Evolutionary conservation across 768 basidiomycete species (phyloP).

Genomic region (Agrocybe praecox): DNA sequence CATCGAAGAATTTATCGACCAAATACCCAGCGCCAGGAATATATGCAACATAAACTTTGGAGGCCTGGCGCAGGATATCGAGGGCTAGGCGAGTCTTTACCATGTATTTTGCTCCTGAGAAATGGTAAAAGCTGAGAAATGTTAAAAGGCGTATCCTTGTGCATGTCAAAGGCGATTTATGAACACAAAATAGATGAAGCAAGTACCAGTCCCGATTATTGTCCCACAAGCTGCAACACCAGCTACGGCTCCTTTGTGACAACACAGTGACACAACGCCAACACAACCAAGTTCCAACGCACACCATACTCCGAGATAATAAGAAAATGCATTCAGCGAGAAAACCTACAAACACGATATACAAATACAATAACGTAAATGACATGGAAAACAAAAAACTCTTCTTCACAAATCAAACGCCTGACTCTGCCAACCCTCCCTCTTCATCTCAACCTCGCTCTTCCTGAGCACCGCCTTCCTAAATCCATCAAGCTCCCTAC

Average conservation of each 20-base stretch:
- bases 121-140: too few species aligned
- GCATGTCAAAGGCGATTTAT: background rate
- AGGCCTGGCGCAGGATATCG: slow-evolving; percentile 36
- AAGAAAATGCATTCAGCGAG: too few species aligned
- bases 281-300: too few species aligned
- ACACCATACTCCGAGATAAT: too few species aligned
- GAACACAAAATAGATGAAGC: background rate
- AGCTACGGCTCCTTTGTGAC: slow-evolving; percentile 3
- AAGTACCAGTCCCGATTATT: slow-evolving; percentile 15
- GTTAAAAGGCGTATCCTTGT: slow-evolving; percentile 42
- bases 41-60: slow-evolving; percentile 40
- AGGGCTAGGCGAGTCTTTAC: slow-evolving; percentile 38
- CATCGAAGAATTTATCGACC: slow-evolving; percentile 46
- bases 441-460: slow-evolving; percentile 34
- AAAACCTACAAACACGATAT: too few species aligned
- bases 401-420: slow-evolving; percentile 42
- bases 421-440: slow-evolving; percentile 48
- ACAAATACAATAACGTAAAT: too few species aligned
- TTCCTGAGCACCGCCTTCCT: slow-evolving; percentile 45
- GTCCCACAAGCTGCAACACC: slow-evolving; percentile 7
- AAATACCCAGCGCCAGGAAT: slow-evolving; percentile 39
- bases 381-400: background rate
- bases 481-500: slow-evolving; percentile 42
- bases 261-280: too few species aligned
- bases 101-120: slow-evolving; percentile 37